These are phyloP conservation scores for Friedmanniomyces simplex DNA, from an alignment of 495 filamentous ascomycete genomes.

Conservation along the genomic window DNA sequence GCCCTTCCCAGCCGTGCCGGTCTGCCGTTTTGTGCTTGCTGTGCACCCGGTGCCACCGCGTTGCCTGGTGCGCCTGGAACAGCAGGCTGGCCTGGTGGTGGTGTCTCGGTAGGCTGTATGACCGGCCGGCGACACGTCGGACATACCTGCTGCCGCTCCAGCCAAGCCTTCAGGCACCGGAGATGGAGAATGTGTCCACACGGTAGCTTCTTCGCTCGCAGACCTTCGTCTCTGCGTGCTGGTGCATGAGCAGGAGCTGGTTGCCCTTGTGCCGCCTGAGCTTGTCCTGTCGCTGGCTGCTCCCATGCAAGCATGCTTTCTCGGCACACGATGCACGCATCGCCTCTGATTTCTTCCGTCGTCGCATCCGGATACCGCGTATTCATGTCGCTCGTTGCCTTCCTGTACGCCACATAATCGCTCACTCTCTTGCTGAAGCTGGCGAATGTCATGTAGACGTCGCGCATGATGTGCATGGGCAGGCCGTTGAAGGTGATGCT, in stretches of 20 bases:
- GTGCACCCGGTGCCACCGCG: constrained; percentile 6
- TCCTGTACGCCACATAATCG: constrained; percentile 79
- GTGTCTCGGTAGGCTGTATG: constrained; percentile 25
- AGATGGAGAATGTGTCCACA: constrained; percentile 95
- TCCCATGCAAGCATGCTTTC: constrained; percentile 82
- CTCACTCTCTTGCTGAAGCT: constrained; percentile 80
- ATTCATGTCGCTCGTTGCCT: constrained; percentile 86
- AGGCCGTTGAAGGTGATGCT: constrained; percentile 88
- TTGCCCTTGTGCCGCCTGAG: constrained; percentile 11
- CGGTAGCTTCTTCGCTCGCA: constrained; percentile 86
- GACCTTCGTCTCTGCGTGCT: constrained; percentile 56
- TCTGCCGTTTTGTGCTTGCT: constrained; percentile 1
- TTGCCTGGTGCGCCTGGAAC: constrained; percentile 2
- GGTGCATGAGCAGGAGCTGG: constrained; percentile 20
- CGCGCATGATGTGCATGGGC: constrained; percentile 91
- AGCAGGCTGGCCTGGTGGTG: constrained; percentile 1
- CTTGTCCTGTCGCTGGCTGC: constrained; percentile 29
- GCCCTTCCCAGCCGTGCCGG: constrained; percentile 28
- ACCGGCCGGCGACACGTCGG: constrained; percentile 88
- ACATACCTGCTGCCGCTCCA: constrained; percentile 96
- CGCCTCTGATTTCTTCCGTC: constrained; percentile 75
- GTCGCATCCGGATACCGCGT: constrained; percentile 86
- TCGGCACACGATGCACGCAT: constrained; percentile 95
- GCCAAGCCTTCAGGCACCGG: constrained; percentile 87
- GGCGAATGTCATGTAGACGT: constrained; percentile 84